phyloP scores from a whole-genome alignment of 192 early-diverging fungal species.

The Linnemannia schmuckeri region DNA sequence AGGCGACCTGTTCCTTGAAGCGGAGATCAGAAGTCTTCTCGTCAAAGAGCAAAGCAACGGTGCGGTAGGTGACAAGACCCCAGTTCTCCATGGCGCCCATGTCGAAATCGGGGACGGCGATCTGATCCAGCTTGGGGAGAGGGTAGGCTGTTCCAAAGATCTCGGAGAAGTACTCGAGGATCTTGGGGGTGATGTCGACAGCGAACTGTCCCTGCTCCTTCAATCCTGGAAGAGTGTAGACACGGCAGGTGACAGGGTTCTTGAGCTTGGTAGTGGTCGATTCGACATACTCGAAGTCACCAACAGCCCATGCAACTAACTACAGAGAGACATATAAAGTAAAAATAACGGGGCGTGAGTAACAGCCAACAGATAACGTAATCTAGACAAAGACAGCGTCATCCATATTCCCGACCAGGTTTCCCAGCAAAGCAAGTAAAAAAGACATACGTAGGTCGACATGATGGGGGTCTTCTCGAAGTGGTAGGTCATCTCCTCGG shows the following conservation, averaged over 20 bases:
- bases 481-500: slow-evolving; percentile 81
- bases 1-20: slow-evolving; percentile 87
- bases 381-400: not conserved
- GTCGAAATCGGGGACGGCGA: slow-evolving; percentile 95
- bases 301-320: slow-evolving; percentile 90
- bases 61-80: slow-evolving; percentile 95
- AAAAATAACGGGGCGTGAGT: not conserved
- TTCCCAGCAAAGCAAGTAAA: not conserved
- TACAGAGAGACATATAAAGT: not conserved
- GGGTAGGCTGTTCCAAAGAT: slow-evolving; percentile 92
- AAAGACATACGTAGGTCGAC: slow-evolving; percentile 86
- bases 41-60: slow-evolving; percentile 87
- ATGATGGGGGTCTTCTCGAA: slow-evolving; percentile 94
- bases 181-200: slow-evolving; percentile 79
- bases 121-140: slow-evolving; percentile 88
- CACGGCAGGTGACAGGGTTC: slow-evolving; percentile 83
- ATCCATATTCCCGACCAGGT: not conserved
- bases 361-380: not conserved
- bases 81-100: slow-evolving; percentile 95
- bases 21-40: slow-evolving; percentile 78
- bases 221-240: slow-evolving; percentile 87
- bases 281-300: slow-evolving; percentile 95
- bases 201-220: slow-evolving; percentile 89
- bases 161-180: slow-evolving; percentile 91
- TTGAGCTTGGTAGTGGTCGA: slow-evolving; percentile 66